Conservation (phyloP, 192 early-diverging fungal species). For the Spizellomyces punctatus region DNA sequence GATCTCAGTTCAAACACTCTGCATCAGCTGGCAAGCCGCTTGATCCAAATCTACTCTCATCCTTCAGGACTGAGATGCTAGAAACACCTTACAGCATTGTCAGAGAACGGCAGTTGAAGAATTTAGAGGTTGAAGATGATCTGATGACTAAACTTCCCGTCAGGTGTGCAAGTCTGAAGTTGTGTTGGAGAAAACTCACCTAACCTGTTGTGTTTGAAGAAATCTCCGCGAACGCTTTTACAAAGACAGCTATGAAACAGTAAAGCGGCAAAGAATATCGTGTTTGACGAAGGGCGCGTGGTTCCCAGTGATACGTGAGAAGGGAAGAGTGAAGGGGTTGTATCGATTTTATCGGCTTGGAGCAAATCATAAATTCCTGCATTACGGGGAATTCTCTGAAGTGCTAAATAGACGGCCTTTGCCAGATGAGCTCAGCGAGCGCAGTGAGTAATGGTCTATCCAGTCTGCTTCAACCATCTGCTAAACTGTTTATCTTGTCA, state of each 20-base stretch:
- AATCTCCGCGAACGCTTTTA: slow-evolving; percentile 65
- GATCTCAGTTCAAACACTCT: slow-evolving; percentile 63
- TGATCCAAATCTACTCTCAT: slow-evolving; percentile 9
- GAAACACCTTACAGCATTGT: slow-evolving; percentile 62
- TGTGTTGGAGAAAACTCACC: background rate
- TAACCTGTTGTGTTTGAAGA: slow-evolving; percentile 33
- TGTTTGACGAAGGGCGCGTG: slow-evolving; percentile 67
- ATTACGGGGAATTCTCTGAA: slow-evolving; percentile 69
- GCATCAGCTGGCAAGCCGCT: slow-evolving; percentile 30
- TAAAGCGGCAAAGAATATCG: slow-evolving; percentile 69
- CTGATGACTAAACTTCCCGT: slow-evolving; percentile 62
- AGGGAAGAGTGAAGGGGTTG: slow-evolving; percentile 33
- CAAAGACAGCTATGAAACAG: slow-evolving; percentile 69
- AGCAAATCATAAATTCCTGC: slow-evolving; percentile 58
- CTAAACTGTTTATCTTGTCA: background rate
- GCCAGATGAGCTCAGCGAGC: slow-evolving; percentile 52
- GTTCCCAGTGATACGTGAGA: slow-evolving; percentile 61
- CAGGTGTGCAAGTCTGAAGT: slow-evolving; percentile 33
- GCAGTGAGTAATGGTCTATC: slow-evolving; percentile 42
- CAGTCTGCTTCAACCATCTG: no score
- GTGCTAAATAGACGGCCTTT: slow-evolving; percentile 37
- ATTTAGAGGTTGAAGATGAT: slow-evolving; percentile 70
- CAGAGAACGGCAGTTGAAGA: slow-evolving; percentile 66
- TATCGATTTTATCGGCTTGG: slow-evolving; percentile 65
- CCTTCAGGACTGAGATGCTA: slow-evolving; percentile 65